These are phyloP conservation scores for Phycomyces blakesleeanus DNA, from an alignment of 192 early-diverging fungal species.

Conservation along the genomic window DNA sequence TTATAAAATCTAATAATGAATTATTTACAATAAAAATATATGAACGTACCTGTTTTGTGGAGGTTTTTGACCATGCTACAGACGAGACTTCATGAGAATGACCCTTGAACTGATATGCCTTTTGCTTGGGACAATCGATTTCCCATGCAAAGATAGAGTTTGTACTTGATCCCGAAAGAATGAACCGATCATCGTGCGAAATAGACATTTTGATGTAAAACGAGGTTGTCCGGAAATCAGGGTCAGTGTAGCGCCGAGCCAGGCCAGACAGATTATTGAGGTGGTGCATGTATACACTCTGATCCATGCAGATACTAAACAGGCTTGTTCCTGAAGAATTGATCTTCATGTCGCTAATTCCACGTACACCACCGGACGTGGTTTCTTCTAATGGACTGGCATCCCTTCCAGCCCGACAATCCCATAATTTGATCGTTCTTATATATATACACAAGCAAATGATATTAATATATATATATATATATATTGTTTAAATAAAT, in stretches of 20 bases:
- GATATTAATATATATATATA: too few relatives aligned
- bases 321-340: slow-evolving; percentile 60
- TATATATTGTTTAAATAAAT: too few relatives aligned
- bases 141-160: slow-evolving; percentile 71
- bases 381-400: slow-evolving; percentile 37
- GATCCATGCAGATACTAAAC: slow-evolving; percentile 72
- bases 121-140: slow-evolving; percentile 39
- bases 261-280: slow-evolving; percentile 45
- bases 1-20: too few relatives aligned
- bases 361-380: slow-evolving; percentile 28
- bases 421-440: slow-evolving; percentile 77
- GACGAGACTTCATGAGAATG: slow-evolving; percentile 66
- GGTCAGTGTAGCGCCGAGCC: slow-evolving; percentile 48
- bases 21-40: neutral
- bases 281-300: slow-evolving; percentile 71
- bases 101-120: slow-evolving; percentile 55
- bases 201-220: slow-evolving; percentile 69
- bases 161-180: slow-evolving; percentile 70
- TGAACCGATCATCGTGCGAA: slow-evolving; percentile 67
- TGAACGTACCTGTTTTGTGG: neutral
- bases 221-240: slow-evolving; percentile 53
- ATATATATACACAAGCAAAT: too few relatives aligned
- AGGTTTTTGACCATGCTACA: slow-evolving; percentile 67
- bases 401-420: slow-evolving; percentile 55
- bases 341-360: slow-evolving; percentile 64